Evolutionary conservation across 176 grass and related monocot species (phyloP).

Genomic region (Paspalum notatum): DNA sequence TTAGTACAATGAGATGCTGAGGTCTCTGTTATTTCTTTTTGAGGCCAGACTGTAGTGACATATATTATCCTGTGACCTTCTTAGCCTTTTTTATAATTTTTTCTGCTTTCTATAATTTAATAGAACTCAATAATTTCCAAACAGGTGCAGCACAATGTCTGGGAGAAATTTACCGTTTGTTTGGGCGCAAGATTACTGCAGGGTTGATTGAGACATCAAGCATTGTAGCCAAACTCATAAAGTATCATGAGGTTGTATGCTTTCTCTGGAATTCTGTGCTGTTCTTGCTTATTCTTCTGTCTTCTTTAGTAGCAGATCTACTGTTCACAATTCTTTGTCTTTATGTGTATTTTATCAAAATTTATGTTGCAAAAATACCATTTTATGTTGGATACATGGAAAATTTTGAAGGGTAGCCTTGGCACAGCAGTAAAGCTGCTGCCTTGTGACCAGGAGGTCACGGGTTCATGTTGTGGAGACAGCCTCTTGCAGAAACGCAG

Average conservation of each 20-base stretch:
- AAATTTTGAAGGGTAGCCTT: not conserved
- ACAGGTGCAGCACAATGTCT: constrained; percentile 87
- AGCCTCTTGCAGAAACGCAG: too few relatives aligned
- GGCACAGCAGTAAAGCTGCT: too few relatives aligned
- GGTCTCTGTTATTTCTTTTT: constrained; percentile 15
- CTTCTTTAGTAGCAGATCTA: constrained; percentile 16
- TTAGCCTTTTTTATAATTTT: constrained; percentile 7
- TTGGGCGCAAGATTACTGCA: constrained; percentile 86
- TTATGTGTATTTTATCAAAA: constrained; percentile 1
- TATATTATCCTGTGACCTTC: constrained; percentile 18
- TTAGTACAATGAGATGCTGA: constrained; percentile 30
- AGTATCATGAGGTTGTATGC: constrained; percentile 79
- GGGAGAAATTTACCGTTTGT: constrained; percentile 85
- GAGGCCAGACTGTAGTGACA: constrained; percentile 16
- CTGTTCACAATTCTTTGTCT: not conserved
- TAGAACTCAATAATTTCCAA: constrained; percentile 32
- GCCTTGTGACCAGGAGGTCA: too few relatives aligned
- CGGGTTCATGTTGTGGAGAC: too few relatives aligned
- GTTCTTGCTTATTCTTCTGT: not conserved
- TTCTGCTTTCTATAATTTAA: constrained; percentile 24
- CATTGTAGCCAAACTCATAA: constrained; percentile 91
- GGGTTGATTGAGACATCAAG: constrained; percentile 89
- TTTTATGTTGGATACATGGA: constrained; percentile 1
- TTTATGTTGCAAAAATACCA: constrained; percentile 29
- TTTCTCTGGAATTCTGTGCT: constrained; percentile 41